phyloP scores from a whole-genome alignment of 2,329 filamentous ascomycete genomes.

The Lachnellula subtilissima region DNA sequence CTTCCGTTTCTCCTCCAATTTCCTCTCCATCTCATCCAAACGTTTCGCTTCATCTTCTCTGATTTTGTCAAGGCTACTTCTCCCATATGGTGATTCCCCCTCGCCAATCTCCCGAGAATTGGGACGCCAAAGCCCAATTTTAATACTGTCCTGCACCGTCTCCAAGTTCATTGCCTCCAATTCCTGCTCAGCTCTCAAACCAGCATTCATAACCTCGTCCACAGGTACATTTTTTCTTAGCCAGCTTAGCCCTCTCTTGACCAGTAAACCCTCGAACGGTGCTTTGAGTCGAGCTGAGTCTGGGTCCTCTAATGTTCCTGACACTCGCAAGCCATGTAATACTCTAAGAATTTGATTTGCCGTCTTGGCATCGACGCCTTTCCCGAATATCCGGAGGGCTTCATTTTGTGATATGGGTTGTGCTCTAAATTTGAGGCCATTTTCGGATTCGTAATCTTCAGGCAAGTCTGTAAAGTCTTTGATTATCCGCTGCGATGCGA shows the following conservation, averaged over 20 bases:
- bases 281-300: slow-evolving; percentile 20
- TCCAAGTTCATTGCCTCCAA: slow-evolving; percentile 46
- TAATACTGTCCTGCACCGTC: slow-evolving; percentile 28
- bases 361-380: slow-evolving; percentile 37
- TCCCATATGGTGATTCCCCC: slow-evolving; percentile 49
- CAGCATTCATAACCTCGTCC: slow-evolving; percentile 57
- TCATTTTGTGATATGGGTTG: slow-evolving; percentile 47
- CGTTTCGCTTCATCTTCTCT: slow-evolving; percentile 46
- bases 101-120: slow-evolving; percentile 20
- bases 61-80: slow-evolving; percentile 52
- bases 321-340: slow-evolving; percentile 58
- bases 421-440: slow-evolving; percentile 49
- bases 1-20: slow-evolving; percentile 31
- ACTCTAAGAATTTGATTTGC: slow-evolving; percentile 54
- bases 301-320: slow-evolving; percentile 59
- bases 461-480: slow-evolving; percentile 56
- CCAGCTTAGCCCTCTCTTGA: slow-evolving; percentile 47
- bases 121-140: slow-evolving; percentile 26
- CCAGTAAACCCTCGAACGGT: slow-evolving; percentile 31
- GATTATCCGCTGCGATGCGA: slow-evolving; percentile 32
- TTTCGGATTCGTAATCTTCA: slow-evolving; percentile 48
- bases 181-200: slow-evolving; percentile 59
- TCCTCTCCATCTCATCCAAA: slow-evolving; percentile 42
- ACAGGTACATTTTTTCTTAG: slow-evolving; percentile 51
- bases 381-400: slow-evolving; percentile 46